These are phyloP conservation scores for Acacia concinna DNA, from an alignment of 331 rosid species.

Conservation along the genomic window DNA sequence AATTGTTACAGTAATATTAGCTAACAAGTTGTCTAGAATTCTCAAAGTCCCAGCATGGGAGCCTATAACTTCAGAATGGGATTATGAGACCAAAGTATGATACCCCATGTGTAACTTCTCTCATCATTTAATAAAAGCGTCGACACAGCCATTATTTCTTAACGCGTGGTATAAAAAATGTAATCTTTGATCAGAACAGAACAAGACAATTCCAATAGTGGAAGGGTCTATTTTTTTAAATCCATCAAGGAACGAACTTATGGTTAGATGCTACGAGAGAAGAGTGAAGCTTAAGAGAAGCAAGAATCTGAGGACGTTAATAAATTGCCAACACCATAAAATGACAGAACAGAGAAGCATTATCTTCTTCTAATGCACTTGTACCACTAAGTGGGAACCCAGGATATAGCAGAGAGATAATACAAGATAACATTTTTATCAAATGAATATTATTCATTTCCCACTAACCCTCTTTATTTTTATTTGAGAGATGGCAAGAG, in stretches of 20 bases:
- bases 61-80: constrained; percentile 28
- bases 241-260: constrained; percentile 34
- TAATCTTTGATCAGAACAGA: neutral
- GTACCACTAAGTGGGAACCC: constrained; percentile 49
- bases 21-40: constrained; percentile 21
- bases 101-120: neutral
- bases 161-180: constrained; percentile 4
- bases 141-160: neutral
- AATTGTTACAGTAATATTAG: constrained; percentile 3
- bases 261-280: constrained; percentile 34
- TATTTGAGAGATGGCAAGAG: neutral
- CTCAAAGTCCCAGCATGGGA: constrained; percentile 26
- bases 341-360: constrained; percentile 42
- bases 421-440: constrained; percentile 25
- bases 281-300: constrained; percentile 39
- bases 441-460: constrained; percentile 24
- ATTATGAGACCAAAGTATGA: neutral
- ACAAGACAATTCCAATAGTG: constrained; percentile 25
- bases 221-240: constrained; percentile 25
- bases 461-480: constrained; percentile 5
- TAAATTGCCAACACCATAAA: constrained; percentile 38
- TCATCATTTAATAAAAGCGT: neutral
- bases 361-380: constrained; percentile 42
- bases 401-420: constrained; percentile 36
- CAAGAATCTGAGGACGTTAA: constrained; percentile 40